Conservation (phyloP, 2,329 filamentous ascomycete species). For the Xylaria digitata region DNA sequence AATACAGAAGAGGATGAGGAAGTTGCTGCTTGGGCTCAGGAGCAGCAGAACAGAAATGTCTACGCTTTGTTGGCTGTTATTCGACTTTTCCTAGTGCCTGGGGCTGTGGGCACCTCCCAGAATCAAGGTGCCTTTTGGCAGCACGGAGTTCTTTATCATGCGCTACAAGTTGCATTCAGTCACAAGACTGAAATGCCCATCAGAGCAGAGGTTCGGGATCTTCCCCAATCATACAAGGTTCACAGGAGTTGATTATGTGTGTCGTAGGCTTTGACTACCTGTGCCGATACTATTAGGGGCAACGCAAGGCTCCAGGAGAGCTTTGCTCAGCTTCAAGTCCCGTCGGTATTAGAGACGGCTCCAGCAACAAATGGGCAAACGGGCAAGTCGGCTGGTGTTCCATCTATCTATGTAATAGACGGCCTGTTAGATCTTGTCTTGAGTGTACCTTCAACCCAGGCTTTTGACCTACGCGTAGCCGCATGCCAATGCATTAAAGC, state of each 20-base stretch:
- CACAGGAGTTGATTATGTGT: slow-evolving; percentile 44
- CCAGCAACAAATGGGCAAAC: slow-evolving; percentile 54
- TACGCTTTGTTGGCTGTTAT: slow-evolving; percentile 90
- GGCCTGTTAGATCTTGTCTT: slow-evolving; percentile 87
- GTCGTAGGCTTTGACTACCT: slow-evolving; percentile 77
- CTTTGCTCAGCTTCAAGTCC: slow-evolving; percentile 88
- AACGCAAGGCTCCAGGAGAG: slow-evolving; percentile 85
- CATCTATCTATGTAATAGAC: slow-evolving; percentile 89
- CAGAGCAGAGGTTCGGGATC: slow-evolving; percentile 71
- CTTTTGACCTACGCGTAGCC: slow-evolving; percentile 84
- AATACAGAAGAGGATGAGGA: slow-evolving; percentile 64
- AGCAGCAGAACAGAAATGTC: slow-evolving; percentile 87
- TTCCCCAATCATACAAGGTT: slow-evolving; percentile 38
- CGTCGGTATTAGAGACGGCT: slow-evolving; percentile 62
- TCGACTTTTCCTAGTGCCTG: slow-evolving; percentile 83
- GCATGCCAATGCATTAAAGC: slow-evolving; percentile 92
- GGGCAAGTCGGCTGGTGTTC: slow-evolving; percentile 60
- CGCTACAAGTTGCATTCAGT: slow-evolving; percentile 85
- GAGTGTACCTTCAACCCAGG: slow-evolving; percentile 70
- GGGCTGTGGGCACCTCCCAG: slow-evolving; percentile 81
- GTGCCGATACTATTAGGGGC: slow-evolving; percentile 87
- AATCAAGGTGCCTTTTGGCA: slow-evolving; percentile 91
- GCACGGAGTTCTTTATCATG: slow-evolving; percentile 80
- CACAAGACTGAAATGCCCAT: slow-evolving; percentile 78
- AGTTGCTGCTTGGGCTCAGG: slow-evolving; percentile 78